Evolutionary conservation across 768 basidiomycete species (phyloP), one percentile per base, ranked within the genome.

Genomic region (Tylopilus vinaceipallidus): DNA sequence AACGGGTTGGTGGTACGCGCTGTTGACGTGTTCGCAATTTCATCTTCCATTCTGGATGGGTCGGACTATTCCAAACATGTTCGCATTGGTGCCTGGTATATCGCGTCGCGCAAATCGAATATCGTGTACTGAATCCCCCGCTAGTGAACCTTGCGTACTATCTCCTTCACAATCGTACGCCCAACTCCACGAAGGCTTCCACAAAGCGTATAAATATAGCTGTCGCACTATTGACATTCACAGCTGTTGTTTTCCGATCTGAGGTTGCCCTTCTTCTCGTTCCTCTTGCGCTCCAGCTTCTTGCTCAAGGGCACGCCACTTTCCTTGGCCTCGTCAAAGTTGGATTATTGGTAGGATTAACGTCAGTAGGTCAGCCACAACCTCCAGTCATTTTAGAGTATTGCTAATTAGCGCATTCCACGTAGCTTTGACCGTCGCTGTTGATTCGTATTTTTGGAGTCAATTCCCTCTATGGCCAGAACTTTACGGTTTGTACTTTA

Each of bases 31-130:
- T 55, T 82, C 86, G 0, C 93, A 95, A 62, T 98, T 97, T 62
- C 97, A 98, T 63, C 63, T 95, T 6, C 84, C 85, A 7, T 99
- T 91, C 66, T 98, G 92, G 86, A 90, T 93, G 76, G 84, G 93
- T 3, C 72, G 97, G 46, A 97, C 95, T 0, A 68, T 98, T 7
- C 95, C 97, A 2, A 99, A 98, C 65, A 95, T 93, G 84, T 84
- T 94, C 53, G 93, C 93, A 4, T 70, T 94, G 16, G 72, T 88
- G 2, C 81, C 85, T 38, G 89, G 93, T 95, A 54, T 13, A 20
- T 70, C 55, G n/a, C 39, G 13, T 16, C 30, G 17, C n/a, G 38
- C 23, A 6, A n/a, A 12, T 30, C 32, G 40, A 7, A 30, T 30
- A n/a, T 9, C 10, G 36, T n/a, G 30, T 23, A 34, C 44, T 47